phyloP scores from a whole-genome alignment of 140 eudicot genomes.

The Anethum foeniculum region DNA sequence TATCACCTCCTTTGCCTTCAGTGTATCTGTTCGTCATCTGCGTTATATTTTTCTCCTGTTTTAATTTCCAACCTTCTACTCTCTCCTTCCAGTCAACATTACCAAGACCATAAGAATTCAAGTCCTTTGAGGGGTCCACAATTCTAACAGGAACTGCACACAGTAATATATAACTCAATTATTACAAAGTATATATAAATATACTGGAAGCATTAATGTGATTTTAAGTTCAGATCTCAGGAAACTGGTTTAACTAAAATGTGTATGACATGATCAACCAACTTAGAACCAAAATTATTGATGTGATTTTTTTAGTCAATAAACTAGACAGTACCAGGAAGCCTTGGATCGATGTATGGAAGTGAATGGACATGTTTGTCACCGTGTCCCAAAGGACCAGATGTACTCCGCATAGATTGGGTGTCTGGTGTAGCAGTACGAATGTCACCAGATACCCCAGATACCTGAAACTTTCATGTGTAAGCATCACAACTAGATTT shows the following conservation, averaged over 20 bases:
- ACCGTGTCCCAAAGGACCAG: slow-evolving; percentile 82
- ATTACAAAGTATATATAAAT: not conserved
- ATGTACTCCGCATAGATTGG: slow-evolving; percentile 74
- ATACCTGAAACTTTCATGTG: slow-evolving; percentile 34
- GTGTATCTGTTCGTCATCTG: slow-evolving; percentile 52
- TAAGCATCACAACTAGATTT: not conserved
- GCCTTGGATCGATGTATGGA: slow-evolving; percentile 83
- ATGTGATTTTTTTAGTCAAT: slow-evolving; percentile 3
- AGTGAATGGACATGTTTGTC: slow-evolving; percentile 72
- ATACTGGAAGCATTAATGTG: not conserved
- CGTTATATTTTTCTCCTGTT: slow-evolving; percentile 70
- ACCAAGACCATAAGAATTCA: slow-evolving; percentile 76
- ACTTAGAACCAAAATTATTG: not conserved
- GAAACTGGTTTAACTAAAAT: not conserved
- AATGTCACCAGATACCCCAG: slow-evolving; percentile 93
- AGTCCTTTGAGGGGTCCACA: slow-evolving; percentile 86
- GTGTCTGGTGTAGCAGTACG: slow-evolving; percentile 73
- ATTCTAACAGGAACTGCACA: slow-evolving; percentile 89
- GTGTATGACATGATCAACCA: not conserved
- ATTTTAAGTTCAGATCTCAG: not conserved
- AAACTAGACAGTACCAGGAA: slow-evolving; percentile 53
- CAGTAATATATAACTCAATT: slow-evolving; percentile 11
- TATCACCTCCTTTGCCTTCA: slow-evolving; percentile 88
- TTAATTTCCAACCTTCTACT: slow-evolving; percentile 95
- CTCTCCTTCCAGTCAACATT: slow-evolving; percentile 94